A percentile compares a stretch with the other conserved stretches of the same genome.
Conservation (phyloP, 306 rosid genomes). For the Vigna angularis region DNA sequence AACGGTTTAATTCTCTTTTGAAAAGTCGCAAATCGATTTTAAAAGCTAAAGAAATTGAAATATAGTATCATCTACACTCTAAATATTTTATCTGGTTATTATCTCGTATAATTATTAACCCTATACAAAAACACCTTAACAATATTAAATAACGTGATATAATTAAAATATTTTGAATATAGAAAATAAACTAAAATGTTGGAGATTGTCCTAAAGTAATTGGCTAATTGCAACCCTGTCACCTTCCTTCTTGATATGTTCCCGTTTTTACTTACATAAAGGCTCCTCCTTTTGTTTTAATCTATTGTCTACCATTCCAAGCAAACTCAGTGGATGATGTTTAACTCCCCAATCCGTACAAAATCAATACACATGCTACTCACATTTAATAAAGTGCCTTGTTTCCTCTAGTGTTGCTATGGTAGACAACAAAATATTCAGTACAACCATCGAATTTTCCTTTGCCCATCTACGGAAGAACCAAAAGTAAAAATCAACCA, state of each 20-base stretch:
- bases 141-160: too few species aligned
- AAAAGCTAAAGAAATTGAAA: too few species aligned
- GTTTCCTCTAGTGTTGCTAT: not conserved
- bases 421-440: not conserved
- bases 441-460: not conserved
- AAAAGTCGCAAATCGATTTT: too few species aligned
- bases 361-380: not conserved
- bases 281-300: not conserved
- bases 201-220: too few species aligned
- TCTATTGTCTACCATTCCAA: not conserved
- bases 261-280: not conserved
- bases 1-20: too few species aligned
- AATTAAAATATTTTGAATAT: too few species aligned
- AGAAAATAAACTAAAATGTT: too few species aligned
- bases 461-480: not conserved
- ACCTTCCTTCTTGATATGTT: not conserved
- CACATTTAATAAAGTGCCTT: not conserved
- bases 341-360: not conserved
- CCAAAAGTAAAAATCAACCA: not conserved
- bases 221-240: not conserved
- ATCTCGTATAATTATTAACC: too few species aligned
- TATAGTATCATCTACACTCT: too few species aligned
- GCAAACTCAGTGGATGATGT: not conserved
- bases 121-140: too few species aligned
- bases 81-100: too few species aligned